Conservation (phyloP, 2,329 filamentous ascomycete genomes). For the Trichoderma guizhouense region DNA sequence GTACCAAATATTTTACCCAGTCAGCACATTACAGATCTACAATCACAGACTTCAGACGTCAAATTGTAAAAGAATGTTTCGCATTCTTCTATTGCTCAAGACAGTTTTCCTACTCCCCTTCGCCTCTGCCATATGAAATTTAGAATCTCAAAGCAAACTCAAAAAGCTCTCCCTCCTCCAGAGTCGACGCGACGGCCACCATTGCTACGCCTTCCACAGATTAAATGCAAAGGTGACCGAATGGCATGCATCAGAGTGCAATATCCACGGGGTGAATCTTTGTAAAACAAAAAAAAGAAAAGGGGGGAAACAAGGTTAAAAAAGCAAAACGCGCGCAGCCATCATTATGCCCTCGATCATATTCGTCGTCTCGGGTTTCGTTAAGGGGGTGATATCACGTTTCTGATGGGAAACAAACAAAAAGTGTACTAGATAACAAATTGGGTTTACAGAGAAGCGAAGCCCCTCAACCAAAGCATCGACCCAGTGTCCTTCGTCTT, state of each 20-base stretch:
- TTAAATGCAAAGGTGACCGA: slow-evolving; percentile 10
- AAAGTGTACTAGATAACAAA: slow-evolving; percentile 31
- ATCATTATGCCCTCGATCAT: slow-evolving; percentile 22
- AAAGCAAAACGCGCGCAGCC: slow-evolving; percentile 2
- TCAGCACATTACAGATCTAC: not conserved
- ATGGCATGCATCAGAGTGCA: slow-evolving; percentile 7
- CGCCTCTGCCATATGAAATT: slow-evolving; percentile 14
- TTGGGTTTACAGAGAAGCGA: slow-evolving; percentile 32
- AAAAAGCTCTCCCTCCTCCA: not conserved
- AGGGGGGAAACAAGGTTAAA: not conserved
- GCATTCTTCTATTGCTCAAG: slow-evolving; percentile 9
- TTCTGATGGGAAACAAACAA: slow-evolving; percentile 21
- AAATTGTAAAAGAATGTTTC: not conserved
- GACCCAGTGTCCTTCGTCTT: slow-evolving; percentile 7
- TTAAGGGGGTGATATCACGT: slow-evolving; percentile 17
- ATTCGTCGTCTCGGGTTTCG: slow-evolving; percentile 24
- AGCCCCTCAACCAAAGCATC: slow-evolving; percentile 22
- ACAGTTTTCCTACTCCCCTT: slow-evolving; percentile 16
- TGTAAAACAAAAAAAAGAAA: slow-evolving; percentile 14
- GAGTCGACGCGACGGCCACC: not conserved
- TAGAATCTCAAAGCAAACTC: not conserved
- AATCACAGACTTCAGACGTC: not conserved
- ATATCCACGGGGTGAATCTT: not conserved
- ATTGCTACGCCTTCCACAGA: slow-evolving; percentile 14
- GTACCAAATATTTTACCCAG: not conserved